Base-by-base conservation (phyloP, 257 asterid species). In the Scutellaria minor region DNA sequence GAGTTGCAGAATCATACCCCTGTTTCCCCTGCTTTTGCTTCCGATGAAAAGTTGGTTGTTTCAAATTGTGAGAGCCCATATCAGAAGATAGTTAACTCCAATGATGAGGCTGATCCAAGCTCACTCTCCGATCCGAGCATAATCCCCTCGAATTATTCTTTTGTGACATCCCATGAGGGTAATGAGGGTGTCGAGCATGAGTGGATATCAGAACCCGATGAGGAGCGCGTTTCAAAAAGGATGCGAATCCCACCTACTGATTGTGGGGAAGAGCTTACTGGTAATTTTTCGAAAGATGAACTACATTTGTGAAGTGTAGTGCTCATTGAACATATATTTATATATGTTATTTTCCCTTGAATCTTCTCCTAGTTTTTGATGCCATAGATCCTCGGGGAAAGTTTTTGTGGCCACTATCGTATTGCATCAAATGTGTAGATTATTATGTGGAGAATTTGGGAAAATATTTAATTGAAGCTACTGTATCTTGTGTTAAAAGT, bases 161-260 rank as follows among this genome's bases (percentile, higher is more conserved):
- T 69, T 5, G 5, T 3, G 7, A 46, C 27, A 4, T 5, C 72
- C 14, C 22, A 42, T 66, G 42, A 47, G 37, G 68, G 63, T n/a
- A 42, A 51, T 41, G 59, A 40, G 40, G 57, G 63, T 41, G 73
- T 39, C 47, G 73, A 6, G 45, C 71, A 37, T 6, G 77, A 58
- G 39, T 59, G 75, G 60, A 73, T 1, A 13, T 22, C 81, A 31
- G 88, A 77, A 48, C 61, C 80, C 1, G 85, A 71, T 11, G 75
- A 70, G 75, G 79, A 75, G 37, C 89, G 59, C 56, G 64, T 77
- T 69, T 78, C 91, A n/a, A 93, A 93, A 80, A 87, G 80, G 82
- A 81, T 82, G 80, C 81, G 90, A 60, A 73, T 80, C 35, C 64
- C 73, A 9, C 72, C 82, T 15, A 63, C 48, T 44, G 79, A 70